A percentile compares a stretch with the other conserved stretches of the same genome.
Evolutionary conservation across 331 rosid species (phyloP).

Genomic region (Quercus lobata): DNA sequence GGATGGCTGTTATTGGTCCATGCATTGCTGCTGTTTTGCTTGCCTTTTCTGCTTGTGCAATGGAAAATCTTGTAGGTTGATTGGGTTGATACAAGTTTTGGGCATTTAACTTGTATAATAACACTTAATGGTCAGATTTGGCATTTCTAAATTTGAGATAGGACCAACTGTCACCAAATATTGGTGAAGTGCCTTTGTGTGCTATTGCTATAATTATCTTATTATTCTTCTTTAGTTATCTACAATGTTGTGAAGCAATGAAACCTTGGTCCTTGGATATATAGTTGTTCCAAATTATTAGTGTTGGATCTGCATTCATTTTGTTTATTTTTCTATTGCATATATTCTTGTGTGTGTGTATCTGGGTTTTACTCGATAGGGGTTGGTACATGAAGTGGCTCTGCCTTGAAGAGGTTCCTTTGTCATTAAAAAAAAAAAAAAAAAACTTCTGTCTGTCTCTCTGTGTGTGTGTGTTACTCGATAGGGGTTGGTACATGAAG

Average conservation of each 20-base stretch:
- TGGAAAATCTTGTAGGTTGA: not conserved
- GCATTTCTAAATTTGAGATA: not conserved
- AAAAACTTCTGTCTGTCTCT: too few species aligned
- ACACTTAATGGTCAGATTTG: not conserved
- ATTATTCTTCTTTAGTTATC: not conserved
- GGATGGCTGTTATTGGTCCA: constrained; percentile 7
- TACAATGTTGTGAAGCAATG: not conserved
- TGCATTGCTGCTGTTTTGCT: not conserved
- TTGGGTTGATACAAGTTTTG: constrained; percentile 4
- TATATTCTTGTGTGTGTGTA: too few species aligned
- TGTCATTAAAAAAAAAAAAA: too few species aligned
- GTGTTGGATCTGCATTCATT: too few species aligned
- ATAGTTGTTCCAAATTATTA: not conserved
- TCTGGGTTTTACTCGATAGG: too few species aligned
- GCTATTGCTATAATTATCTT: not conserved
- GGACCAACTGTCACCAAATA: not conserved
- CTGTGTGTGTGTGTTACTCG: too few species aligned
- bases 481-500: too few species aligned
- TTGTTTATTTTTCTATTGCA: too few species aligned
- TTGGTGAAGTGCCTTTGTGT: not conserved
- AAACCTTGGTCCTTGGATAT: not conserved
- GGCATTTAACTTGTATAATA: not conserved
- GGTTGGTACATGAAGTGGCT: too few species aligned
- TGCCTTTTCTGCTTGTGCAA: not conserved
- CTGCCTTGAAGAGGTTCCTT: too few species aligned